Conservation (phyloP, 768 basidiomycete species). For the Pulveroboletus sp. region DNA sequence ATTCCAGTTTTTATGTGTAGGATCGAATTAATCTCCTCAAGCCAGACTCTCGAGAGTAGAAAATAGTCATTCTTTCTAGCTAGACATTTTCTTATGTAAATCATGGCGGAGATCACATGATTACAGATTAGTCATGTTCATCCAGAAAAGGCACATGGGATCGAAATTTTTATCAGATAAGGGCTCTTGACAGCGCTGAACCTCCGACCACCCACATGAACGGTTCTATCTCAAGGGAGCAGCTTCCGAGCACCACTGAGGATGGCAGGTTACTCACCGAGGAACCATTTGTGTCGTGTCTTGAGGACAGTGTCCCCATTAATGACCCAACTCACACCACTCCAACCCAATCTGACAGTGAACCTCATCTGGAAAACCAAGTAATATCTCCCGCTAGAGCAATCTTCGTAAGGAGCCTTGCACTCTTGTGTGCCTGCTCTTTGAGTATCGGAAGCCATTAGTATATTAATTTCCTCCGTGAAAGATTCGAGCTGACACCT, state of each 20-base stretch:
- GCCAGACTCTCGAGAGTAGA: not conserved
- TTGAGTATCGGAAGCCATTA: conserved; percentile 77
- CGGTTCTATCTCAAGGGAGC: conserved; percentile 1
- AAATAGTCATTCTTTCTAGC: too few relatives aligned
- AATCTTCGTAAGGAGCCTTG: conserved; percentile 52
- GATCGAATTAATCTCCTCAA: not conserved
- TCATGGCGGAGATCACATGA: conserved; percentile 3
- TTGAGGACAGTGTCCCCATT: not conserved
- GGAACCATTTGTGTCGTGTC: not conserved
- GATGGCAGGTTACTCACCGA: not conserved
- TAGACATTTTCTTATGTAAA: too few relatives aligned
- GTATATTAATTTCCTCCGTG: conserved; percentile 35
- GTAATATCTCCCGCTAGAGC: conserved; percentile 32
- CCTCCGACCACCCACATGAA: not conserved
- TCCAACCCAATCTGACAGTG: not conserved
- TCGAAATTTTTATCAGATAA: conserved; percentile 27
- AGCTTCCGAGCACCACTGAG: not conserved
- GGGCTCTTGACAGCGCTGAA: not conserved
- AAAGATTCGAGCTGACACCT: conserved; percentile 1
- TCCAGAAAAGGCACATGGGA: not conserved
- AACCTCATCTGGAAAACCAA: conserved; percentile 2
- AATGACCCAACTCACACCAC: not conserved
- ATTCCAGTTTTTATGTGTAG: conserved; percentile 34
- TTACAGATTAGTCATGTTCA: conserved; percentile 19
- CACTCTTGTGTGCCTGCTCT: conserved; percentile 67